Evolutionary conservation across 495 filamentous ascomycete genomes (phyloP).

Genomic region (Aspergillus leporis): DNA sequence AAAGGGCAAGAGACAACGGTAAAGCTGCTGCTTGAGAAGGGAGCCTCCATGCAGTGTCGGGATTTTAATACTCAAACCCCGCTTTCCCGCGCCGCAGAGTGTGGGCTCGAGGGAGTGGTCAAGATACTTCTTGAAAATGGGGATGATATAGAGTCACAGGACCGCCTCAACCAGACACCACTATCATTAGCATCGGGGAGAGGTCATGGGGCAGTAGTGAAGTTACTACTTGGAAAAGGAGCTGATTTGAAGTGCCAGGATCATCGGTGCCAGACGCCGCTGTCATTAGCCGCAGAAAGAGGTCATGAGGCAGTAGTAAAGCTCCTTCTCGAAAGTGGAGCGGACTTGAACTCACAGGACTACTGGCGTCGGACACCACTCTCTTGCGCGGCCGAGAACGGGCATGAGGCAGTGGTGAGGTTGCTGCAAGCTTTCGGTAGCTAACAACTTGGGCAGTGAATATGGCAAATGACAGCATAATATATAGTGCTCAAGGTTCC

Average conservation of each 20-base stretch:
- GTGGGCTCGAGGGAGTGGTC: neutral
- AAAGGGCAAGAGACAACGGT: neutral
- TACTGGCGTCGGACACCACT: neutral
- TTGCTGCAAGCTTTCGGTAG: neutral
- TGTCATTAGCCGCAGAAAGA: neutral
- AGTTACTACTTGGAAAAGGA: neutral
- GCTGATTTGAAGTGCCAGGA: neutral
- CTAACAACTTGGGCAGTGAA: no score
- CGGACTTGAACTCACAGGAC: neutral
- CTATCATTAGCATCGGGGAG: neutral
- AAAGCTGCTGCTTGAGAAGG: neutral
- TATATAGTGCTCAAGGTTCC: no score
- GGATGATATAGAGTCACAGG: neutral
- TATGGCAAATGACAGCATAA: no score
- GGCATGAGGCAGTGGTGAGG: neutral
- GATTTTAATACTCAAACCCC: neutral
- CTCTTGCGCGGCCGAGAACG: neutral
- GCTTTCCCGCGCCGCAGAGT: neutral
- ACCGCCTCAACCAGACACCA: neutral
- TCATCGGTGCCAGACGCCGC: neutral
- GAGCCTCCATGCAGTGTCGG: neutral
- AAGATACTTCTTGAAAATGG: neutral
- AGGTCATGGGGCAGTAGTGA: constrained; percentile 2
- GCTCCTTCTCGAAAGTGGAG: neutral
- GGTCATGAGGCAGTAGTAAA: constrained; percentile 1